Evolutionary conservation across 2,329 filamentous ascomycete species (phyloP).

Genomic region (Alternaria solani): DNA sequence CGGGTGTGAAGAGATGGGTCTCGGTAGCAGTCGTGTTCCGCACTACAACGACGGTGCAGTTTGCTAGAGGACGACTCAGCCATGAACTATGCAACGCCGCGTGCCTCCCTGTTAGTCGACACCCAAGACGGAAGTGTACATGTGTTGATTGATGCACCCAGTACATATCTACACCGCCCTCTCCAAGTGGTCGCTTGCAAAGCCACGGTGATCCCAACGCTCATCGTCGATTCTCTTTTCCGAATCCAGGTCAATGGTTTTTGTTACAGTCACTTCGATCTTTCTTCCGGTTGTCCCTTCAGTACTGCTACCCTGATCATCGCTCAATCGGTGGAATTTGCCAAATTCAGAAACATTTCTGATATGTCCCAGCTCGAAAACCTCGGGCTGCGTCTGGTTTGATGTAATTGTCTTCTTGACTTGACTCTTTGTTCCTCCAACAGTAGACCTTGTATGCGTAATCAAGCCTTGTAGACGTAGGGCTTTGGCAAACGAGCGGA

Average conservation of each 20-base stretch:
- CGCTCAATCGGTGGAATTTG: conserved; percentile 19
- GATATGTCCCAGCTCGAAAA: conserved; percentile 20
- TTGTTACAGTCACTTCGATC: conserved; percentile 15
- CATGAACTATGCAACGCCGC: background rate
- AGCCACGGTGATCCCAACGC: background rate
- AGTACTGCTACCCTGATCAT: conserved; percentile 9
- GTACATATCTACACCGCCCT: background rate
- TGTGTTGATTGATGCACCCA: background rate
- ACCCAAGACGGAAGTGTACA: background rate
- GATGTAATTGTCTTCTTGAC: conserved; percentile 3
- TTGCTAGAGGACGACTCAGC: background rate
- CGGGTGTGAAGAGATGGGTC: background rate
- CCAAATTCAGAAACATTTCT: conserved; percentile 15
- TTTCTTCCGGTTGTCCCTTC: background rate
- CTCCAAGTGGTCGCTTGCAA: background rate
- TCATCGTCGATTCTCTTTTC: conserved; percentile 1
- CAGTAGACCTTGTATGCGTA: conserved; percentile 25
- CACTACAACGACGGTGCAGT: background rate
- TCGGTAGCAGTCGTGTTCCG: background rate
- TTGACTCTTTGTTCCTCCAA: conserved; percentile 6
- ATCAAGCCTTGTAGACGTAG: conserved; percentile 30
- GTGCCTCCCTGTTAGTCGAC: background rate
- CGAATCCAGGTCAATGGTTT: conserved; percentile 17
- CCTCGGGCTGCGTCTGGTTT: background rate
- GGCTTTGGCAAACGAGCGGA: conserved; percentile 28